phyloP scores from a whole-genome alignment of 2,329 filamentous ascomycete species.

The Thermoascus crustaceus region DNA sequence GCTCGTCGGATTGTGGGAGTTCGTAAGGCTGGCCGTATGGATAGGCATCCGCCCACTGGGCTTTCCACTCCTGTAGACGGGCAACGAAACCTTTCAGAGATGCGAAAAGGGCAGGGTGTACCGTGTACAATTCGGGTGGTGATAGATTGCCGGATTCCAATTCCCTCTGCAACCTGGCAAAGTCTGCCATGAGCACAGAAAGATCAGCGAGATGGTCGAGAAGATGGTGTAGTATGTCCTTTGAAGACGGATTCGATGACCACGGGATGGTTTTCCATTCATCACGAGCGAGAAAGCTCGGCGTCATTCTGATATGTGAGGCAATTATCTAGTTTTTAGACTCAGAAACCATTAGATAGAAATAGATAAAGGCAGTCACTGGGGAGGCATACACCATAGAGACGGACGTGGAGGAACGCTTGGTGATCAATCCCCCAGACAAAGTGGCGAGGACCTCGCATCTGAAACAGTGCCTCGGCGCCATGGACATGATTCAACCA shows the following conservation, averaged over 20 bases:
- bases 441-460: neutral
- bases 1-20: neutral
- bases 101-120: neutral
- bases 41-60: neutral
- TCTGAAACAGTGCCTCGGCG: neutral
- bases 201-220: conserved; percentile 1
- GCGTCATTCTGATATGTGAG: neutral
- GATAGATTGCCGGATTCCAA: neutral
- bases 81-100: neutral
- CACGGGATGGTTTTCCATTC: conserved; percentile 3
- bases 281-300: neutral
- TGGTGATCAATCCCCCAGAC: conserved; percentile 1
- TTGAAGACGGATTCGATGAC: neutral
- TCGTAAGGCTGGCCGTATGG: neutral
- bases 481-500: conserved; percentile 2
- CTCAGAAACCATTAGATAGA: no score
- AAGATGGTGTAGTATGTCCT: neutral
- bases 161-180: neutral
- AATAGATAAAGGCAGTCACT: no score
- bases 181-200: neutral
- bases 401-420: conserved; percentile 1
- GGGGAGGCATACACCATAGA: conserved; percentile 1
- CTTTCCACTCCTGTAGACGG: neutral
- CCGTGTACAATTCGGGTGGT: neutral
- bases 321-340: conserved; percentile 2